Base-by-base conservation (phyloP, 192 early-diverging fungal genomes). In the Funneliformis geosporum region DNA sequence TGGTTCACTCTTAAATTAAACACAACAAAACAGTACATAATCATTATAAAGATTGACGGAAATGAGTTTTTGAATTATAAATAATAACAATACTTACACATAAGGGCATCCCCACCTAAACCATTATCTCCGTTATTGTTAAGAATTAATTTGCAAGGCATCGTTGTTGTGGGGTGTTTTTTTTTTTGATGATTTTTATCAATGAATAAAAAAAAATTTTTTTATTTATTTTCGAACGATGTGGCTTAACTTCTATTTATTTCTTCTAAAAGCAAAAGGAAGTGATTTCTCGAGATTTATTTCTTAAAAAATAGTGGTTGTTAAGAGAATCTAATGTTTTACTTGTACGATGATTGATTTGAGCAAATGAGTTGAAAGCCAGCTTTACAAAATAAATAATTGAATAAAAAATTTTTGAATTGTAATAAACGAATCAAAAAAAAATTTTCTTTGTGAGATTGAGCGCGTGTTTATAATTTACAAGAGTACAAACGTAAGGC, bases 21-120 rank as follows among this genome's bases (percentile, higher is more conserved):
- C 8, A 6, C 11, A 18, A 40, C 7, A 55, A 55, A 55, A 16
- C 5, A 55, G 50, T 55, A 55, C 16, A 18, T 55, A 55, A 14
- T 1, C 5, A 12, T 2, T 28, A 11, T n/a, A 18, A 28, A 68
- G 6, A 28, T 40, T 68, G 28, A 39, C 65, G 25, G 25, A 68
- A 68, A 14, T 40, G 28, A 16, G 16, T 33, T 39, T 33, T 33
- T 33, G 33, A 33, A 33, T 33, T 0, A 33, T 33, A 33, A 33
- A 33, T 18, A 33, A 39, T 28, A 68, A 12, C n/a, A 28, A 14
- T 74, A 74, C 73, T 74, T 74, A 74, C 73, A 60, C 73, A 74
- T 74, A 10, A 74, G 55, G n/a, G 73, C 50, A 60, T 74, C 73
- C 12, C 73, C 73, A 11, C 73, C 73, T 2, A 74, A 60, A 18